Evolutionary conservation across 768 basidiomycete species (phyloP).

Genomic region (Termitomyces sp.): DNA sequence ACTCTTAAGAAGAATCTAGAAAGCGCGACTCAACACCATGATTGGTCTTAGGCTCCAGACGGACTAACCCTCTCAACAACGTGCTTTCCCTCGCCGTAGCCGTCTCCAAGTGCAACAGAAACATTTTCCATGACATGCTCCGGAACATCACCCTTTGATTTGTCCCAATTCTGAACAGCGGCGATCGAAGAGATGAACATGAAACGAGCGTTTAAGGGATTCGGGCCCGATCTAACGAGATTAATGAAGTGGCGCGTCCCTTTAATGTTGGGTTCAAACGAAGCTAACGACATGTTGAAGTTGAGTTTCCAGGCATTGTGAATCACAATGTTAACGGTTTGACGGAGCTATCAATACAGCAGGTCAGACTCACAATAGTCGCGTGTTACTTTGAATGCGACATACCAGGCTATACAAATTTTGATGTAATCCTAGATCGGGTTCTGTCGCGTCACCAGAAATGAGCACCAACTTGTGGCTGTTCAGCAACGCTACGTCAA

Average conservation of each 20-base stretch:
- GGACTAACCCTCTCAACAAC: constrained; percentile 24
- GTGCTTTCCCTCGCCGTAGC: constrained; percentile 29
- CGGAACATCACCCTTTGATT: constrained; percentile 20
- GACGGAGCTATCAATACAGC: constrained; percentile 16
- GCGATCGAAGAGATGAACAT: constrained; percentile 29
- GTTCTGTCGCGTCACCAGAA: constrained; percentile 10
- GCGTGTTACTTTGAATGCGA: neutral
- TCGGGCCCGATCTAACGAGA: constrained; percentile 17
- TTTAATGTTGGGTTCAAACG: constrained; percentile 30
- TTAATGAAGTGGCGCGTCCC: constrained; percentile 27
- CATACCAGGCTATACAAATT: constrained; percentile 5
- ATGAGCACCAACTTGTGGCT: constrained; percentile 15
- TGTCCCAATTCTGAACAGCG: constrained; percentile 17
- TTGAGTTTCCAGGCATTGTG: constrained; percentile 36
- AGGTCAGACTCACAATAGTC: neutral
- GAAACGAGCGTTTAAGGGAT: constrained; percentile 15
- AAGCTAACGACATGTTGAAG: constrained; percentile 31
- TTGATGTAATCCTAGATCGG: constrained; percentile 11
- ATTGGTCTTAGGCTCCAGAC: neutral
- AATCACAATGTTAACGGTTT: constrained; percentile 22
- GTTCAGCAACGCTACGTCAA: constrained; percentile 10
- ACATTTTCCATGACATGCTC: constrained; percentile 25
- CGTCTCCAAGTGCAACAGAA: constrained; percentile 20
- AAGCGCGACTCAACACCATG: neutral
- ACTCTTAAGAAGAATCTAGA: constrained; percentile 24